phyloP scores from a whole-genome alignment of 805 yeast genomes.

The Candida cerambycidarum region DNA sequence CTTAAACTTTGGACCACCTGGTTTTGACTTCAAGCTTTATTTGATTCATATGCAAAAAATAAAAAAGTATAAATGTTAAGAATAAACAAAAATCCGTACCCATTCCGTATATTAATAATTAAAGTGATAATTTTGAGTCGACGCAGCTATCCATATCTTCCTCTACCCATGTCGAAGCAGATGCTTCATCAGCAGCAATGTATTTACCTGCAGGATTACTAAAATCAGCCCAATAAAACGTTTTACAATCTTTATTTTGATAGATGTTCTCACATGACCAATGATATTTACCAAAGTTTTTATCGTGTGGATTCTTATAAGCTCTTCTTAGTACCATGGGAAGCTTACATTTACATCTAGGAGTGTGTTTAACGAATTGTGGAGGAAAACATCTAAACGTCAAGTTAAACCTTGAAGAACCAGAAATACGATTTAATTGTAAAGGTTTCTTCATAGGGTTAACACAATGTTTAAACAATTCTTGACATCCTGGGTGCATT shows the following conservation, averaged over 20 bases:
- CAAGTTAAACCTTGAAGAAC: conserved; percentile 55
- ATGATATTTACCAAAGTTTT: conserved; percentile 55
- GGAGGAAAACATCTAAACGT: conserved; percentile 61
- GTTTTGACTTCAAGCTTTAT: too few relatives aligned
- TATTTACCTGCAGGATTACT: conserved; percentile 26
- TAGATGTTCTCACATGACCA: conserved; percentile 63
- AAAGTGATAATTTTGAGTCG: too few relatives aligned
- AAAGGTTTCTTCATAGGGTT: conserved; percentile 46
- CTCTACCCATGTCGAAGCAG: conserved; percentile 44
- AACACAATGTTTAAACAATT: conserved; percentile 67
- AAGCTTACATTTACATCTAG: conserved; percentile 48
- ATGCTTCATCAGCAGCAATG: conserved; percentile 29
- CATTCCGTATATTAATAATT: not conserved
- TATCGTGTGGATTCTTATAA: conserved; percentile 35
- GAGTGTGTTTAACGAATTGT: conserved; percentile 32
- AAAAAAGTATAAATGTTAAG: too few relatives aligned
- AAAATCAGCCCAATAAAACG: conserved; percentile 53
- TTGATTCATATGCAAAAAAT: too few relatives aligned
- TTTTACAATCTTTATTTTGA: conserved; percentile 45
- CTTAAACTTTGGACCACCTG: too few relatives aligned
- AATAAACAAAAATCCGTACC: not conserved
- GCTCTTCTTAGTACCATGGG: conserved; percentile 59
- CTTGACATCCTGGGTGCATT: conserved; percentile 83
- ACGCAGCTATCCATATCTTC: too few relatives aligned
- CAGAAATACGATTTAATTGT: conserved; percentile 42